Conservation (phyloP, 2,329 filamentous ascomycete genomes). For the Aspergillus hiratsukae region DNA sequence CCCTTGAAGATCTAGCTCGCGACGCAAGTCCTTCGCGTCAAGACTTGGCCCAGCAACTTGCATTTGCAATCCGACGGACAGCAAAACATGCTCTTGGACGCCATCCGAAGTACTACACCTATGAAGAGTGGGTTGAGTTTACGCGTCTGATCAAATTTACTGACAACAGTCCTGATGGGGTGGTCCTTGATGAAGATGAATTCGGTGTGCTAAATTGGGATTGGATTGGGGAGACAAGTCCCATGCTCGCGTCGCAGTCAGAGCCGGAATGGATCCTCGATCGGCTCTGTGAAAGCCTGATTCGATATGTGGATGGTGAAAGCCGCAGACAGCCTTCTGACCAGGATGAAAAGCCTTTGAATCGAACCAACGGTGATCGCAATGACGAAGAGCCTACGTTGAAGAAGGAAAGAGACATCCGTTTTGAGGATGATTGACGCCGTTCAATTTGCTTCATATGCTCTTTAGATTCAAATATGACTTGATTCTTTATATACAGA, state of each 20-base stretch:
- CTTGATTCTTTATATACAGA: not conserved
- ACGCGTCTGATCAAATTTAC: conserved; percentile 66
- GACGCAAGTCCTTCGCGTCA: conserved; percentile 49
- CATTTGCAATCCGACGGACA: conserved; percentile 65
- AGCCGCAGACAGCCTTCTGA: conserved; percentile 9
- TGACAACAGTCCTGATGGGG: conserved; percentile 28
- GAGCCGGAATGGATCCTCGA: conserved; percentile 66
- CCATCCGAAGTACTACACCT: conserved; percentile 62
- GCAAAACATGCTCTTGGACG: conserved; percentile 6
- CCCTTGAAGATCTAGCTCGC: conserved; percentile 45
- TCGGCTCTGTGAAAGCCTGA: conserved; percentile 60
- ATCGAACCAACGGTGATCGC: not conserved
- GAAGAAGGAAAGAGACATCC: conserved; percentile 22
- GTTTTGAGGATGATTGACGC: conserved; percentile 9
- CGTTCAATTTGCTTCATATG: not conserved
- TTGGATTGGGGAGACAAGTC: conserved; percentile 66
- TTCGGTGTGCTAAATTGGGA: conserved; percentile 64
- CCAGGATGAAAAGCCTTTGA: not conserved
- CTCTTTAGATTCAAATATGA: not conserved
- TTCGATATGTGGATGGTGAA: conserved; percentile 37
- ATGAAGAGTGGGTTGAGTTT: conserved; percentile 84
- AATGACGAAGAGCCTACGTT: conserved; percentile 16
- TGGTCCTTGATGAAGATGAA: conserved; percentile 48
- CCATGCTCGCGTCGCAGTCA: conserved; percentile 58
- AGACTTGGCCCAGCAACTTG: conserved; percentile 58